phyloP scores from a whole-genome alignment of 306 rosid species.

The Dryas octopetala region DNA sequence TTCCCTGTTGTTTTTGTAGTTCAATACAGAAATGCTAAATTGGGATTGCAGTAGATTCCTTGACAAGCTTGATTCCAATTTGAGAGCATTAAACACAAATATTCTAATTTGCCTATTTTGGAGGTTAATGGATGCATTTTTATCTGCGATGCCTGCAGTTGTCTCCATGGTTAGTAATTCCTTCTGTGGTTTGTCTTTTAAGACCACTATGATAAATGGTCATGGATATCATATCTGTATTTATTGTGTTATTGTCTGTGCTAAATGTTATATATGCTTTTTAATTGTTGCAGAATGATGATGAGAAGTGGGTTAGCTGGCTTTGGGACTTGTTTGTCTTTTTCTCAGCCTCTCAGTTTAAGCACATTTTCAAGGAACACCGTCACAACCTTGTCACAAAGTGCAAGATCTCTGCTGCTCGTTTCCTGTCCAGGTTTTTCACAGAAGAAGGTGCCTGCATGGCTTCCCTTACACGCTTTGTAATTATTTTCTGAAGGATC shows the following conservation, averaged over 20 bases:
- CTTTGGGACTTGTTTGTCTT: constrained; percentile 65
- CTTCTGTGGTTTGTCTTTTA: constrained; percentile 10
- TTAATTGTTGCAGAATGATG: constrained; percentile 56
- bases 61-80: constrained; percentile 45
- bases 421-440: constrained; percentile 62
- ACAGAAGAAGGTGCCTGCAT: constrained; percentile 65
- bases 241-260: not conserved
- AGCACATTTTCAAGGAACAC: constrained; percentile 65
- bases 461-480: constrained; percentile 17
- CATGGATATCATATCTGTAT: not conserved
- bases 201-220: constrained; percentile 16
- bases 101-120: constrained; percentile 70
- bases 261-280: constrained; percentile 20
- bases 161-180: constrained; percentile 51
- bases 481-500: not conserved
- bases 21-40: constrained; percentile 50
- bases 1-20: constrained; percentile 43
- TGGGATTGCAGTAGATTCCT: constrained; percentile 72
- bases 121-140: constrained; percentile 56
- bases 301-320: constrained; percentile 56
- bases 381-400: constrained; percentile 57
- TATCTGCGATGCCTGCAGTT: constrained; percentile 47
- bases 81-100: constrained; percentile 47
- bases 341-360: constrained; percentile 61
- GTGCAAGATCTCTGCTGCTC: constrained; percentile 58